Percentiles rank a stretch among this genome's conserved stretches.
Evolutionary conservation across 1,284 basidiomycete genomes (phyloP).

Genomic region (Marasmius tenuissimus): DNA sequence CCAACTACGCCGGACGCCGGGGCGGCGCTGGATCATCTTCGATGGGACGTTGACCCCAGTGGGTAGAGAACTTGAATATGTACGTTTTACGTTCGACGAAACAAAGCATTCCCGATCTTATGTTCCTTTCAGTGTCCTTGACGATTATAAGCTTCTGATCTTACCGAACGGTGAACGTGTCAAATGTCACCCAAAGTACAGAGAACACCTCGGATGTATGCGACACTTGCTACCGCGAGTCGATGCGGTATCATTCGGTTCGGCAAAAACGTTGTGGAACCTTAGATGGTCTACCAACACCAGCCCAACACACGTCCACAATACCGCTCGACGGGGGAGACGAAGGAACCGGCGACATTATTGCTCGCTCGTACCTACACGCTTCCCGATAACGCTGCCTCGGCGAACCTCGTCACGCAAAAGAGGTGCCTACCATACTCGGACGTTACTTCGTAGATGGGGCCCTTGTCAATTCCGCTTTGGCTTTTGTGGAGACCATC

Average conservation of each 20-base stretch:
- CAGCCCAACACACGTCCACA: constrained; percentile 80
- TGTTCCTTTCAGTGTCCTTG: constrained; percentile 74
- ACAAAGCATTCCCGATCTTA: constrained; percentile 1
- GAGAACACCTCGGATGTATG: constrained; percentile 96
- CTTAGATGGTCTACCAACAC: constrained; percentile 89
- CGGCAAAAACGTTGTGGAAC: constrained; percentile 92
- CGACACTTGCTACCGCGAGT: constrained; percentile 97
- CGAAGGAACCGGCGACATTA: constrained; percentile 71
- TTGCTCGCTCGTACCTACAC: constrained; percentile 60
- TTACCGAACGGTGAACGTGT: constrained; percentile 98
- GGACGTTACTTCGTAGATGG: constrained; percentile 83
- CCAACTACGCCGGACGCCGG: constrained; percentile 97
- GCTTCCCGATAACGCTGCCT: constrained; percentile 51
- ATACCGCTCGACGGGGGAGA: constrained; percentile 89
- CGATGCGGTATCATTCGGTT: constrained; percentile 99
- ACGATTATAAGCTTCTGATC: constrained; percentile 98
- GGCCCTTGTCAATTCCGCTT: constrained; percentile 79
- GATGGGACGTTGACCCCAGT: constrained; percentile 99
- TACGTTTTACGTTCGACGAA: constrained; percentile 35
- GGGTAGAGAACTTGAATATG: constrained; percentile 99
- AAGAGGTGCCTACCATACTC: constrained; percentile 75
- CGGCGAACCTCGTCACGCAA: constrained; percentile 77
- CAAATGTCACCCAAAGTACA: constrained; percentile 94
- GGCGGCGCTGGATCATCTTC: constrained; percentile 99
- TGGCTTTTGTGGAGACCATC: constrained; percentile 78